Conservation (phyloP, 2,329 filamentous ascomycete species). For the Mycocentrospora acerina region DNA sequence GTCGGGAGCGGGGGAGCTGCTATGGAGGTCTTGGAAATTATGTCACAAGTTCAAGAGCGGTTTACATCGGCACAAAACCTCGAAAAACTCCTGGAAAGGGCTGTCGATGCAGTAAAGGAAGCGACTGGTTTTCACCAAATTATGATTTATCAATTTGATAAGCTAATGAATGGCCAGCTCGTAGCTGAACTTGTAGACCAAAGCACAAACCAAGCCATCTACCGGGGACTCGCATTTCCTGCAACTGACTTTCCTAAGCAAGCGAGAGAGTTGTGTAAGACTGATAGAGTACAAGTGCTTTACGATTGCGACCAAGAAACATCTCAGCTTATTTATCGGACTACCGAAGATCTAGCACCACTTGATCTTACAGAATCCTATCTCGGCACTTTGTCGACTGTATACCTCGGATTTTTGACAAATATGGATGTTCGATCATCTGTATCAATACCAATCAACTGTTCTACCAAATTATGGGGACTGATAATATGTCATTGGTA, state of each 20-base stretch:
- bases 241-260: constrained; percentile 85
- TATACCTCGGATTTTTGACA: constrained; percentile 80
- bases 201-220: constrained; percentile 77
- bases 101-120: constrained; percentile 85
- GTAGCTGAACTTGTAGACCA: constrained; percentile 87
- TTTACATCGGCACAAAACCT: constrained; percentile 70
- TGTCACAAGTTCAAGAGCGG: constrained; percentile 90
- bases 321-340: constrained; percentile 77
- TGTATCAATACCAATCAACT: constrained; percentile 92
- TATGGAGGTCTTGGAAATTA: constrained; percentile 89
- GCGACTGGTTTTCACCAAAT: constrained; percentile 88
- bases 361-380: constrained; percentile 84
- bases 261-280: constrained; percentile 82
- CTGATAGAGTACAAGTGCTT: constrained; percentile 84
- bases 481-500: constrained; percentile 86
- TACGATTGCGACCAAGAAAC: constrained; percentile 83
- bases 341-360: constrained; percentile 69
- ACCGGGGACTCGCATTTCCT: constrained; percentile 85
- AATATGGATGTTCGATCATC: constrained; percentile 93
- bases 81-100: constrained; percentile 73
- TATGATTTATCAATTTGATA: constrained; percentile 91
- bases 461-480: constrained; percentile 83
- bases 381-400: constrained; percentile 85
- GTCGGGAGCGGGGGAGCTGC: constrained; percentile 75
- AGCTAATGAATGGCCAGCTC: constrained; percentile 78